phyloP scores from a whole-genome alignment of 371 early-diverging fungal genomes.

The Homolaphlyctis polyrhiza region DNA sequence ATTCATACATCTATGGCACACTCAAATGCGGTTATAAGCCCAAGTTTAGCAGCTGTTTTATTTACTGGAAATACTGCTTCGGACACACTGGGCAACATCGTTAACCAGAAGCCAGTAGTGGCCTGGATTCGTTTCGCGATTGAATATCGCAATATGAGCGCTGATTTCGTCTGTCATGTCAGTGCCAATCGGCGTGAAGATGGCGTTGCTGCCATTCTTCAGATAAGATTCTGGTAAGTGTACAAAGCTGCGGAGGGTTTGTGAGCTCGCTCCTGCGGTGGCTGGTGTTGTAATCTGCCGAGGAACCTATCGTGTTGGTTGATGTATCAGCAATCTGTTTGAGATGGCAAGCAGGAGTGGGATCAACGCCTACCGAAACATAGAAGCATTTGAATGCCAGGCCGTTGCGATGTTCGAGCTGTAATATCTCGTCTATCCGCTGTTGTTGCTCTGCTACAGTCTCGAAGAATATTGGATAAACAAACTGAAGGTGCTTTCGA shows the following conservation, averaged over 20 bases:
- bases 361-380: neutral
- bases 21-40: too few relatives aligned
- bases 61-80: too few relatives aligned
- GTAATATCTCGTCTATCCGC: conserved; percentile 19
- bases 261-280: neutral
- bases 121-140: conserved; percentile 23
- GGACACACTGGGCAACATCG: conserved; percentile 10
- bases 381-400: conserved; percentile 13
- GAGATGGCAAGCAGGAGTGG: neutral
- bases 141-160: conserved; percentile 39
- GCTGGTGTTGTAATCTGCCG: neutral
- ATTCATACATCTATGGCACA: too few relatives aligned
- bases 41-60: too few relatives aligned
- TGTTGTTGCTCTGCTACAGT: conserved; percentile 10
- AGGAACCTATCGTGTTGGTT: neutral
- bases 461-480: conserved; percentile 42
- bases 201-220: too few relatives aligned
- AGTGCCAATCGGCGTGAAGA: conserved; percentile 18
- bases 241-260: too few relatives aligned
- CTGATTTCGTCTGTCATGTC: conserved; percentile 30
- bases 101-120: conserved; percentile 30
- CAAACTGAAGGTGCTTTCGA: conserved; percentile 32
- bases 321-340: neutral
- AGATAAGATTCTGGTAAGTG: too few relatives aligned
- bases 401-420: conserved; percentile 11